These are phyloP conservation scores for Tetrapisispora pingtungensis DNA, from an alignment of 805 yeast species.

Conservation along the genomic window DNA sequence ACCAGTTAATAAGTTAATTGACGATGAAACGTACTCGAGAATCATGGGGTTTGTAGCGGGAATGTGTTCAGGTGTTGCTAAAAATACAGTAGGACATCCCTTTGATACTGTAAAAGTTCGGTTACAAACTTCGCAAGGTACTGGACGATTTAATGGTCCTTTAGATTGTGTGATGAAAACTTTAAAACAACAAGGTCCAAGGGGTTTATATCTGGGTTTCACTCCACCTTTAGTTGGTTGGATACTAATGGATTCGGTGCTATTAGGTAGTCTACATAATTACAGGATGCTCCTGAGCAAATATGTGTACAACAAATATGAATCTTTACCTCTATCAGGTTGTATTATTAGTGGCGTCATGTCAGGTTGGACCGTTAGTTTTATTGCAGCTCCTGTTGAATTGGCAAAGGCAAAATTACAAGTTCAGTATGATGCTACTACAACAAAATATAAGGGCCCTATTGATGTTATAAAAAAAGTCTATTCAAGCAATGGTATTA, in stretches of 20 bases:
- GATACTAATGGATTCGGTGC: slow-evolving; percentile 87
- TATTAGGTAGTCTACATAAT: slow-evolving; percentile 77
- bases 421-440: slow-evolving; percentile 74
- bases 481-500: slow-evolving; percentile 49
- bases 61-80: slow-evolving; percentile 75
- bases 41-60: slow-evolving; percentile 79
- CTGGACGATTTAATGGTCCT: slow-evolving; percentile 54
- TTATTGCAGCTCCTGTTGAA: slow-evolving; percentile 94
- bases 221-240: slow-evolving; percentile 91
- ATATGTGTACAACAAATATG: slow-evolving; percentile 47
- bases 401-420: slow-evolving; percentile 81
- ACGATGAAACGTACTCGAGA: slow-evolving; percentile 20
- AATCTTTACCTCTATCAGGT: slow-evolving; percentile 61
- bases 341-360: slow-evolving; percentile 66
- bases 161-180: slow-evolving; percentile 33
- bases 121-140: slow-evolving; percentile 85
- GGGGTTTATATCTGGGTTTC: slow-evolving; percentile 80
- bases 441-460: slow-evolving; percentile 66
- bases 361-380: slow-evolving; percentile 84
- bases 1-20: slow-evolving; percentile 4
- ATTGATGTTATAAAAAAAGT: slow-evolving; percentile 58
- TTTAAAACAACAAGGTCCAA: slow-evolving; percentile 46
- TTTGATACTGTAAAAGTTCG: slow-evolving; percentile 92
- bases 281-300: slow-evolving; percentile 62
- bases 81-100: slow-evolving; percentile 88